A percentile compares a stretch with the other conserved stretches of the same genome.
phyloP scores from a whole-genome alignment of 495 filamentous ascomycete species.

The Penicillium roqueforti region DNA sequence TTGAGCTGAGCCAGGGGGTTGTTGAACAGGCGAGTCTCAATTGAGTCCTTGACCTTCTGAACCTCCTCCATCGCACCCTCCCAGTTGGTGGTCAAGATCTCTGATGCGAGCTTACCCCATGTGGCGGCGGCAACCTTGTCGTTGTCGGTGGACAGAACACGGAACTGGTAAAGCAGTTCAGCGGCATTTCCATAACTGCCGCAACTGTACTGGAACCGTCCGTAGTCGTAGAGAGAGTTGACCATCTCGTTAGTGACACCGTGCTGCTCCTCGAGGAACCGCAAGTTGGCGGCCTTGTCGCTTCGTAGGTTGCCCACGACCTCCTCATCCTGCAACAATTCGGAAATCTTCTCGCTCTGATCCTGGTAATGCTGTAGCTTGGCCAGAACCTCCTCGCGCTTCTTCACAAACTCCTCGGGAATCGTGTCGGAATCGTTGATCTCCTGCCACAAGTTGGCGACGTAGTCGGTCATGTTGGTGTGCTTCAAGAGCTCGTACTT shows the following conservation, averaged over 20 bases:
- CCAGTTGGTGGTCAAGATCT: conserved; percentile 92
- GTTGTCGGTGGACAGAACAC: conserved; percentile 94
- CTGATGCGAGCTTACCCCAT: conserved; percentile 93
- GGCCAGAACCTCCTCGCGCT: conserved; percentile 82
- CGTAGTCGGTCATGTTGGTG: conserved; percentile 98
- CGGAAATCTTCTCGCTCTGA: conserved; percentile 78
- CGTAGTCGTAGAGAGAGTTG: conserved; percentile 87
- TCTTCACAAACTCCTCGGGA: conserved; percentile 79
- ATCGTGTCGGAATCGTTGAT: conserved; percentile 73
- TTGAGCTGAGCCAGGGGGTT: conserved; percentile 91
- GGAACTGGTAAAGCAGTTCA: conserved; percentile 90
- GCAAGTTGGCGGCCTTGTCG: conserved; percentile 96
- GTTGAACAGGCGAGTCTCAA: conserved; percentile 89
- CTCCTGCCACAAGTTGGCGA: conserved; percentile 81
- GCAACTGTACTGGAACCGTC: conserved; percentile 93
- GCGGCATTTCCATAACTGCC: conserved; percentile 85
- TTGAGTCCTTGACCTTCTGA: conserved; percentile 84
- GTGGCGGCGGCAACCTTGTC: conserved; percentile 92
- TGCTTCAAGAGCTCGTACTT: conserved; percentile 90
- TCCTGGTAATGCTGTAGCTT: conserved; percentile 75
- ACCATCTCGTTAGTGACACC: conserved; percentile 92
- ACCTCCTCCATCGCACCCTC: conserved; percentile 95
- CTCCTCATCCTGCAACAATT: conserved; percentile 76
- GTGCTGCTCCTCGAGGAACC: conserved; percentile 91
- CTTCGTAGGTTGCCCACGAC: conserved; percentile 83